Percentiles rank a stretch among this genome's conserved stretches.
These are phyloP conservation scores for Paracamarosporium sp. DNA, from an alignment of 2,329 filamentous ascomycete genomes.

Conservation along the genomic window DNA sequence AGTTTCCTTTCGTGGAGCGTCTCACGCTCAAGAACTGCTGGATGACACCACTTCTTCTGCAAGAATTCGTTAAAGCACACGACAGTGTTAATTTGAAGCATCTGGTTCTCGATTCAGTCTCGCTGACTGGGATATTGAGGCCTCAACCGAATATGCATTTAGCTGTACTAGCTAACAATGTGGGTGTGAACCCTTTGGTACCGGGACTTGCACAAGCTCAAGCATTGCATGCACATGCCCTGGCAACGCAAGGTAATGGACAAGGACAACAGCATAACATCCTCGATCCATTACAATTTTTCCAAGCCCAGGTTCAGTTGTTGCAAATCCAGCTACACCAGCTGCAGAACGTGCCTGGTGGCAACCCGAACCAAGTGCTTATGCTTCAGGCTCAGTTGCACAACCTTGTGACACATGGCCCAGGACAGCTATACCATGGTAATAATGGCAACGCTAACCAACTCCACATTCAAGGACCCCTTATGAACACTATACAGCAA, in stretches of 20 bases:
- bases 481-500: constrained; percentile 1
- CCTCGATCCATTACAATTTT: constrained; percentile 18
- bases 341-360: constrained; percentile 22
- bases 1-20: constrained; percentile 63
- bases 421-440: not conserved
- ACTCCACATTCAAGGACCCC: constrained; percentile 21
- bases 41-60: constrained; percentile 65
- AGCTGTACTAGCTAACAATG: not conserved
- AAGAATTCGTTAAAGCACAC: constrained; percentile 59
- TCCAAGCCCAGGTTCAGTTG: constrained; percentile 25
- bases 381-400: constrained; percentile 18
- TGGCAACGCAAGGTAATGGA: constrained; percentile 17
- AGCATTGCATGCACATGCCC: constrained; percentile 8
- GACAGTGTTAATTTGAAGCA: constrained; percentile 56
- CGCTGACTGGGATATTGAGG: constrained; percentile 56
- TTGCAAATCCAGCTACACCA: constrained; percentile 29
- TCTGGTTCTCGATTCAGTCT: constrained; percentile 69
- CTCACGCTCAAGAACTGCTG: constrained; percentile 74
- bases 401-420: constrained; percentile 7
- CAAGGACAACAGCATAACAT: constrained; percentile 14
- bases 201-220: constrained; percentile 5
- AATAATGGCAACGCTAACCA: constrained; percentile 24
- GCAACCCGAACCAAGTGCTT: not conserved
- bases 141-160: constrained; percentile 12
- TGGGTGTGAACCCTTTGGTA: not conserved